Conservation (phyloP, 129 eudicot species). For the Apium graveolens region DNA sequence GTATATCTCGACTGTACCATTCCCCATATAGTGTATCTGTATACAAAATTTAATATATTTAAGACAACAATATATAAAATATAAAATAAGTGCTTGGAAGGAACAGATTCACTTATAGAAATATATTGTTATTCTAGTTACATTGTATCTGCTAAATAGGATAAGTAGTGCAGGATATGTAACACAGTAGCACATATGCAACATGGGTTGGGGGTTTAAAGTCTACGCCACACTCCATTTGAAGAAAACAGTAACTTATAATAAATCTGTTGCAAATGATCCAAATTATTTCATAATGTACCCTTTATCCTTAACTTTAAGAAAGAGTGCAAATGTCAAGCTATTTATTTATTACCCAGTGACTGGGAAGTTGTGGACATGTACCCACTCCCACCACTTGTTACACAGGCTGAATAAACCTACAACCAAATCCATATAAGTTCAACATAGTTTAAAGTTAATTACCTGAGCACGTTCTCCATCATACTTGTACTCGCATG, state of each 20-base stretch:
- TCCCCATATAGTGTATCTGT: slow-evolving; percentile 85
- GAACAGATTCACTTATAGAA: neutral
- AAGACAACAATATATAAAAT: neutral
- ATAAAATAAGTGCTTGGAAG: neutral
- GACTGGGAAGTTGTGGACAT: neutral
- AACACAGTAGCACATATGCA: neutral
- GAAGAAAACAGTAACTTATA: neutral
- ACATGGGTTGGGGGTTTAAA: neutral
- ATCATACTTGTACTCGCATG: slow-evolving; percentile 96
- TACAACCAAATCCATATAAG: neutral
- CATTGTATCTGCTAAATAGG: neutral
- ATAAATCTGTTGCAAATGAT: neutral
- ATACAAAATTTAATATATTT: slow-evolving; percentile 1
- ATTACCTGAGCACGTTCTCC: slow-evolving; percentile 98
- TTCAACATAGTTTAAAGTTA: neutral
- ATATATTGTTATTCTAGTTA: neutral
- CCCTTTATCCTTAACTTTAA: neutral
- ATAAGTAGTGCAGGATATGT: neutral
- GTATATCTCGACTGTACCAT: slow-evolving; percentile 94
- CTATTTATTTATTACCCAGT: neutral
- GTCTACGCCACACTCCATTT: neutral
- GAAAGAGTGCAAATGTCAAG: neutral
- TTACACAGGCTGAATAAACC: neutral
- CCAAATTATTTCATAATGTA: neutral
- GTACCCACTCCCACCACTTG: neutral